Evolutionary conservation across 164 flowering plant species (phyloP), one percentile per base, ranked within the genome.

Genomic region (Nelumbo lutea): DNA sequence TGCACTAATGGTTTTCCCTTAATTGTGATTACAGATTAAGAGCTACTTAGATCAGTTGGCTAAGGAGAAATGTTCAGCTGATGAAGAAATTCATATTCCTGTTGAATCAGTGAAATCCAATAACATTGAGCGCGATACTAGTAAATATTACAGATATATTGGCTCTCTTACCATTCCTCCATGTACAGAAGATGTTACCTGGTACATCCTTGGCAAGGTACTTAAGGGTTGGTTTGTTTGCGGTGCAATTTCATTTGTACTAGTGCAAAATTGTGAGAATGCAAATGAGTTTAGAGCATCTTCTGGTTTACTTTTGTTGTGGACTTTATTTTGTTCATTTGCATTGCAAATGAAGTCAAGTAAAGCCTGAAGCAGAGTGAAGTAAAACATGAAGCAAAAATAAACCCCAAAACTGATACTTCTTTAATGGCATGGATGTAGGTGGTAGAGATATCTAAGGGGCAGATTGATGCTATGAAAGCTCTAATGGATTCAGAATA

Each of bases 91-190:
- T n/a, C 75, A 66, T 1, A 42, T 84, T 52, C 65, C 77, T 0
- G 56, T 86, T 1, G 86, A 80, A 2, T 43, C 0, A 3, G 2
- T 89, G 6, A 10, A 14, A 51, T 2, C 72, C 2, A 77, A 76
- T 67, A 56, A 70, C 45, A 2, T 83, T 11, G 61, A 48, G 67
- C 60, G 50, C 59, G 67, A 60, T 3, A 60, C 73, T 41, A 77
- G 77, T 62, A 84, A 80, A 13, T 86, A 81, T 47, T 87, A 67
- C 82, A 73, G 83, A 76, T 87, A 87, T 66, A 6, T 68, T 11
- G 87, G 87, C n/a, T 84, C 91, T 45, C 72, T 81, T 59, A 79
- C 86, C 59, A 80, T 86, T 52, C 91, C 91, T 56, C 91, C 91
- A 1, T 87, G 91, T 79, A 39, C 82, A 9, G 84, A 87, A 69